Conservation (phyloP, 768 basidiomycete genomes). For the Mycena belliarum region DNA sequence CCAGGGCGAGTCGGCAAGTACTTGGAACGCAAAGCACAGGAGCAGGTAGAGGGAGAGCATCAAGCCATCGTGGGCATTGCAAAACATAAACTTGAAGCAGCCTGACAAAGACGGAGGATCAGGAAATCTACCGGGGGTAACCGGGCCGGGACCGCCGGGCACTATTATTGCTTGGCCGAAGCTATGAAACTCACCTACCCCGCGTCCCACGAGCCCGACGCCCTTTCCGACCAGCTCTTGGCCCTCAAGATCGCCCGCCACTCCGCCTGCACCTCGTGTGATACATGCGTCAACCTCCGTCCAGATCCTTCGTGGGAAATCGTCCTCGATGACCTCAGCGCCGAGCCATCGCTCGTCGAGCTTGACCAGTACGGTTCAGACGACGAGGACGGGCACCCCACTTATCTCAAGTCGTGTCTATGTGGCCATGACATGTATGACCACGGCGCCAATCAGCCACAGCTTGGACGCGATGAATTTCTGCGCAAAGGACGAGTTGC, state of each 20-base stretch:
- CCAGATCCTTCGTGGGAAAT: slow-evolving; percentile 62
- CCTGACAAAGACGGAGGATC: too few species aligned
- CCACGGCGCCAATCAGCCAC: slow-evolving; percentile 65
- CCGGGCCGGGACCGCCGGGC: too few species aligned
- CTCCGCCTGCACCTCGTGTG: slow-evolving; percentile 67
- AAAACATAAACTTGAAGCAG: too few species aligned
- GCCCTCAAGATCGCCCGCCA: slow-evolving; percentile 84
- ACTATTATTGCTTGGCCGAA: too few species aligned
- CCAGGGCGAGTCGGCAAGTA: slow-evolving; percentile 41
- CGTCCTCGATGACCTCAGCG: slow-evolving; percentile 52
- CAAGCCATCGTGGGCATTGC: slow-evolving; percentile 15
- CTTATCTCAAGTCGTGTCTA: slow-evolving; percentile 61
- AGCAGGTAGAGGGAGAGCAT: slow-evolving; percentile 19
- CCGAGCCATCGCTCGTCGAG: slow-evolving; percentile 51
- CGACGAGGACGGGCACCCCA: slow-evolving; percentile 54
- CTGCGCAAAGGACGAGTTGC: slow-evolving; percentile 74
- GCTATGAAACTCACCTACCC: slow-evolving; percentile 72
- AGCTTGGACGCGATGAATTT: slow-evolving; percentile 64
- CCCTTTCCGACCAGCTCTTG: slow-evolving; percentile 50
- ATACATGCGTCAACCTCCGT: slow-evolving; percentile 67
- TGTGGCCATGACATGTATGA: slow-evolving; percentile 68
- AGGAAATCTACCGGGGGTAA: too few species aligned
- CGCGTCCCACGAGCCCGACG: slow-evolving; percentile 49
- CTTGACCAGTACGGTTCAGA: slow-evolving; percentile 72
- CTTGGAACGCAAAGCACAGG: slow-evolving; percentile 7